These are phyloP conservation scores for Wickerhamomyces ciferrii DNA, from an alignment of 805 yeast species.

Conservation along the genomic window DNA sequence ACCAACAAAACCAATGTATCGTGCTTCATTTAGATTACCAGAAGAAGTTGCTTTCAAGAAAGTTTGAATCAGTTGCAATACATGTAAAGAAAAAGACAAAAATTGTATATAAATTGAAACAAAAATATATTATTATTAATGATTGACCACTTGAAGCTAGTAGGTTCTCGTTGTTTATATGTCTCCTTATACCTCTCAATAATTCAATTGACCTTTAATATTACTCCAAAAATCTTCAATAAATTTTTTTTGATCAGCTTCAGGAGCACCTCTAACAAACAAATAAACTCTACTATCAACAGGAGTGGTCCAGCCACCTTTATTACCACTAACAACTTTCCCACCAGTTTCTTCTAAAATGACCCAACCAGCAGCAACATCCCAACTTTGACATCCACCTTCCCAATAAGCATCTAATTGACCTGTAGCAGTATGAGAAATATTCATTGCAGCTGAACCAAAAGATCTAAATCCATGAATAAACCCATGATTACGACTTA, in stretches of 20 bases:
- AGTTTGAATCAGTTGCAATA: neutral
- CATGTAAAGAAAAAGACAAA: neutral
- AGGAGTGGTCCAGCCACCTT: slow-evolving; percentile 41
- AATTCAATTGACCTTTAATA: slow-evolving; percentile 38
- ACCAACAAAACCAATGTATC: slow-evolving; percentile 95
- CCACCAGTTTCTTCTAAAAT: slow-evolving; percentile 59
- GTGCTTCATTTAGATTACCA: slow-evolving; percentile 76
- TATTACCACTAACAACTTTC: slow-evolving; percentile 46
- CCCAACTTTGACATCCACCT: slow-evolving; percentile 70
- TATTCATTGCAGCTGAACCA: slow-evolving; percentile 63
- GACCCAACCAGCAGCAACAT: slow-evolving; percentile 66
- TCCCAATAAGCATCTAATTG: slow-evolving; percentile 61
- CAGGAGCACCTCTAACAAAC: slow-evolving; percentile 48
- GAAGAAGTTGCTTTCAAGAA: slow-evolving; percentile 53
- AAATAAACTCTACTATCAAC: slow-evolving; percentile 49
- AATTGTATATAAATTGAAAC: too few species aligned
- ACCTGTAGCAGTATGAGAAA: slow-evolving; percentile 55
- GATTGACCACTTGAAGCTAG: too few species aligned
- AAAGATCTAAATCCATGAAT: slow-evolving; percentile 57
- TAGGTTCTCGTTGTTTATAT: too few species aligned
- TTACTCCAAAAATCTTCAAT: slow-evolving; percentile 46
- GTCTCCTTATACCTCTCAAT: too few species aligned
- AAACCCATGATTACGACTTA: slow-evolving; percentile 46
- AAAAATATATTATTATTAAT: too few species aligned
- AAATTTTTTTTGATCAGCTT: slow-evolving; percentile 36